A percentile compares a stretch with the other conserved stretches of the same genome.
phyloP scores from a whole-genome alignment of 2,329 filamentous ascomycete genomes.

The Chrysoporthe cubensis region DNA sequence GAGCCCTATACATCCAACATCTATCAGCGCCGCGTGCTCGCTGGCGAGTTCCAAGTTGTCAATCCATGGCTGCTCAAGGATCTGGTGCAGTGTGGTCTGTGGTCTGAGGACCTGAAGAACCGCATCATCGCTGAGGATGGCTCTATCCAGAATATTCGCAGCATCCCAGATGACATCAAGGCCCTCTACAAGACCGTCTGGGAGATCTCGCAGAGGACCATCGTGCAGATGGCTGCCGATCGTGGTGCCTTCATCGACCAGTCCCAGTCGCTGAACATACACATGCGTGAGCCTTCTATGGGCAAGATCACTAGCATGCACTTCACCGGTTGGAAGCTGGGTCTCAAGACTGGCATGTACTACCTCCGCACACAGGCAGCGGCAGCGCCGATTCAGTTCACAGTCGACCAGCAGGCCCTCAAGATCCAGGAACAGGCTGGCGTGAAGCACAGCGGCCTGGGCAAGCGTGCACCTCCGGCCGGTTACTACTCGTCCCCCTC shows the following conservation, averaged over 20 bases:
- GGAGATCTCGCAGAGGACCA: slow-evolving; percentile 96
- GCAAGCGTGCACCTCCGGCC: slow-evolving; percentile 70
- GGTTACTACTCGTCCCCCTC: slow-evolving; percentile 62
- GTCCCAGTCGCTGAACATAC: slow-evolving; percentile 98
- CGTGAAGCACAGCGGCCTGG: slow-evolving; percentile 62
- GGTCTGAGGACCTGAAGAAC: slow-evolving; percentile 99
- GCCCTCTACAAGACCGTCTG: slow-evolving; percentile 98
- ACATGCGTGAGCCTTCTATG: slow-evolving; percentile 99
- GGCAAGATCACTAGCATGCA: slow-evolving; percentile 99
- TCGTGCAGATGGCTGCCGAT: slow-evolving; percentile 97
- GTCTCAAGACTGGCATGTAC: slow-evolving; percentile 99
- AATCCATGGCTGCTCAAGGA: slow-evolving; percentile 99
- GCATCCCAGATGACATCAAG: slow-evolving; percentile 95
- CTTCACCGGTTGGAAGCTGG: slow-evolving; percentile 98
- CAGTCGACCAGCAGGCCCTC: slow-evolving; percentile 94
- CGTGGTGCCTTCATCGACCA: slow-evolving; percentile 99
- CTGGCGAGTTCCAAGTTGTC: slow-evolving; percentile 98
- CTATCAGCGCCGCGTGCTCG: slow-evolving; percentile 96
- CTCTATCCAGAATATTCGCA: slow-evolving; percentile 95
- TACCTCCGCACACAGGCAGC: slow-evolving; percentile 98
- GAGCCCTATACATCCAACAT: slow-evolving; percentile 99
- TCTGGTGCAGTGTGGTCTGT: slow-evolving; percentile 94
- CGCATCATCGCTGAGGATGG: slow-evolving; percentile 97
- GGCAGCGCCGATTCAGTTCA: slow-evolving; percentile 97
- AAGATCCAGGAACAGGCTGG: slow-evolving; percentile 83